These are phyloP conservation scores for Aureobasidium sp. DNA, from an alignment of 2,329 filamentous ascomycete genomes.

Conservation along the genomic window DNA sequence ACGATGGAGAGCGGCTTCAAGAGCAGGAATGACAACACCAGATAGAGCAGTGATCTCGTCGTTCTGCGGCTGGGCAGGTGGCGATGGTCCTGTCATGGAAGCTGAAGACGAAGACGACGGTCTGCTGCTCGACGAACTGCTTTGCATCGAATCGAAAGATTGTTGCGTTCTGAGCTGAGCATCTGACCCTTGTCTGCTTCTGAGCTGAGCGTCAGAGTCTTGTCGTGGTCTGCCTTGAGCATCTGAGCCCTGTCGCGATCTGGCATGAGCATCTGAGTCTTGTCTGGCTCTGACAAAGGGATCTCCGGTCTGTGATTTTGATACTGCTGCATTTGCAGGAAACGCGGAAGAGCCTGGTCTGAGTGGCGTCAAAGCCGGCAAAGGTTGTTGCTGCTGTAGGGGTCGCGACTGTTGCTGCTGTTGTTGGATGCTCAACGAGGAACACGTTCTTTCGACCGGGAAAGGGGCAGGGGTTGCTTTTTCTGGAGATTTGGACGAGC, in stretches of 20 bases:
- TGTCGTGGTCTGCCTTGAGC: not conserved
- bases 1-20: constrained; percentile 83
- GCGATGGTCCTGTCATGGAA: constrained; percentile 54
- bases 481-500: constrained; percentile 2
- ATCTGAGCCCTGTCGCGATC: not conserved
- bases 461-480: not conserved
- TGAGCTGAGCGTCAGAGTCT: not conserved
- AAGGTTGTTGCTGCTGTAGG: constrained; percentile 26
- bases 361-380: constrained; percentile 25
- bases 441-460: not conserved
- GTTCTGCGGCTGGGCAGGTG: constrained; percentile 42
- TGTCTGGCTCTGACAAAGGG: not conserved
- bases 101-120: constrained; percentile 26
- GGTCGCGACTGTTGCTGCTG: not conserved
- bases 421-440: constrained; percentile 5
- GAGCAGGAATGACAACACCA: constrained; percentile 85
- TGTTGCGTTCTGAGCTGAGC: not conserved
- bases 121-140: constrained; percentile 13
- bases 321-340: not conserved
- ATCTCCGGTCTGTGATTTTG: not conserved
- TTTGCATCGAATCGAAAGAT: constrained; percentile 8
- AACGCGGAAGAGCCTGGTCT: not conserved
- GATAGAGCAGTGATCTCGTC: constrained; percentile 74
- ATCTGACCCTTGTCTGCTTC: not conserved
- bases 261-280: not conserved